phyloP scores from a whole-genome alignment of 106 monocot genomes.

The Platanthera zijinensis region DNA sequence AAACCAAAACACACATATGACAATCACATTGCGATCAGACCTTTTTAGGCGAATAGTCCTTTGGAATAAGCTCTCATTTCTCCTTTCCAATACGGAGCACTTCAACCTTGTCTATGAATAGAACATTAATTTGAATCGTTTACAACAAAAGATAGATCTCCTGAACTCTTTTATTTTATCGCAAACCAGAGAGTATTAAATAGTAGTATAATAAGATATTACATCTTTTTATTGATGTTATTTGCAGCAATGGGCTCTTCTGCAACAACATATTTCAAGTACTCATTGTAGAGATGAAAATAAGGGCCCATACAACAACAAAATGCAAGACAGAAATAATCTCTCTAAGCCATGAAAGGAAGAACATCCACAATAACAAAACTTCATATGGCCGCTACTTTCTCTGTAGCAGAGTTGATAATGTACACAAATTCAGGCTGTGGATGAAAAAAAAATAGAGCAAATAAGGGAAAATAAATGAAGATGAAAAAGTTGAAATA shows the following conservation, averaged over 20 bases:
- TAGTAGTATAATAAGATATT: not conserved
- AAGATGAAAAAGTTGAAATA: not conserved
- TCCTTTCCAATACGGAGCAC: too few species aligned
- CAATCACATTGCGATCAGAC: too few species aligned
- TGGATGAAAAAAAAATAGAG: not conserved
- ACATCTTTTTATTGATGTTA: not conserved
- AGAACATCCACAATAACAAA: too few species aligned
- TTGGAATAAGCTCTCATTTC: too few species aligned
- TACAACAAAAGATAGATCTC: too few species aligned
- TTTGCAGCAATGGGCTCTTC: not conserved
- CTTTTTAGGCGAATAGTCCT: too few species aligned
- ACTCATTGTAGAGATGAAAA: not conserved
- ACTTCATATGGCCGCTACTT: conserved; percentile 10
- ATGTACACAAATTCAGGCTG: conserved; percentile 83
- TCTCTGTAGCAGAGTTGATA: conserved; percentile 71
- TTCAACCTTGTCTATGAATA: too few species aligned
- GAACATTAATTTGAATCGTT: too few species aligned
- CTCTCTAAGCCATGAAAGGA: not conserved
- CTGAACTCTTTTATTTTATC: too few species aligned
- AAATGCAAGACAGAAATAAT: not conserved
- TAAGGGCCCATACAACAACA: not conserved
- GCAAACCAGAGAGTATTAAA: not conserved
- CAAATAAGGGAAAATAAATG: not conserved
- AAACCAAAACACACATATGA: too few species aligned
- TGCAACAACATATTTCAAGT: not conserved